phyloP scores from a whole-genome alignment of 345 rosid genomes.

The Eucalyptus sp. region DNA sequence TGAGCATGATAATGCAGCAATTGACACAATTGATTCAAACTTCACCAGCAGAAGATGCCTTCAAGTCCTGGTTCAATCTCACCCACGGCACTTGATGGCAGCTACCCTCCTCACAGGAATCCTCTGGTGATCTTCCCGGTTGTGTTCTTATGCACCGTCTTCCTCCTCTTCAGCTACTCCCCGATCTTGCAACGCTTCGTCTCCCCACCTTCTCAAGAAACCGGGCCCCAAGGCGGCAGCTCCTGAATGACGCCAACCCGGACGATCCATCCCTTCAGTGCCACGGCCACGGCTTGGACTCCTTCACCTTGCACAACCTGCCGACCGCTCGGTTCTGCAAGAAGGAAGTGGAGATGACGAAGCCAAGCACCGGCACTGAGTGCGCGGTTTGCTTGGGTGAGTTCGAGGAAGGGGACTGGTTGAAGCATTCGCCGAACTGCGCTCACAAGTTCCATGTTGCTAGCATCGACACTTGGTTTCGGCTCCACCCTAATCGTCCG shows the following conservation, averaged over 20 bases:
- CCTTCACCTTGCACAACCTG: conserved; percentile 4
- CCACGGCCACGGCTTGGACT: conserved; percentile 15
- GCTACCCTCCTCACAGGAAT: neutral
- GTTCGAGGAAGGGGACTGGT: conserved; percentile 24
- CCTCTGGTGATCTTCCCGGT: neutral
- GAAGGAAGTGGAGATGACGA: neutral
- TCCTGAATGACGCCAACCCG: neutral
- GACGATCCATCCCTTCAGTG: neutral
- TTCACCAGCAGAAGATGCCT: neutral
- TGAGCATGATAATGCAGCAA: neutral
- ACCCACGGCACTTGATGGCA: neutral
- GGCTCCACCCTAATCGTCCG: conserved; percentile 22
- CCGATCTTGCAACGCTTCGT: neutral
- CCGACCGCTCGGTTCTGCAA: conserved; percentile 8
- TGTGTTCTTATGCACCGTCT: neutral
- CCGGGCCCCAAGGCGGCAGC: neutral
- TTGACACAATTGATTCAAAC: neutral
- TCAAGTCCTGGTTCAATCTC: neutral
- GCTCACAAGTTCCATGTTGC: conserved; percentile 16
- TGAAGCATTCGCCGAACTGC: conserved; percentile 16
- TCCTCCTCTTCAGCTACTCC: conserved; percentile 6
- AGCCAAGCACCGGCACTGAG: neutral
- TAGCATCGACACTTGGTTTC: conserved; percentile 32
- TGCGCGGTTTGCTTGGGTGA: conserved; percentile 35
- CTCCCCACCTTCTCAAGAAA: neutral